Evolutionary conservation across 352 stramenopile genomes (phyloP).

Genomic region (Phytophthora parvispora): DNA sequence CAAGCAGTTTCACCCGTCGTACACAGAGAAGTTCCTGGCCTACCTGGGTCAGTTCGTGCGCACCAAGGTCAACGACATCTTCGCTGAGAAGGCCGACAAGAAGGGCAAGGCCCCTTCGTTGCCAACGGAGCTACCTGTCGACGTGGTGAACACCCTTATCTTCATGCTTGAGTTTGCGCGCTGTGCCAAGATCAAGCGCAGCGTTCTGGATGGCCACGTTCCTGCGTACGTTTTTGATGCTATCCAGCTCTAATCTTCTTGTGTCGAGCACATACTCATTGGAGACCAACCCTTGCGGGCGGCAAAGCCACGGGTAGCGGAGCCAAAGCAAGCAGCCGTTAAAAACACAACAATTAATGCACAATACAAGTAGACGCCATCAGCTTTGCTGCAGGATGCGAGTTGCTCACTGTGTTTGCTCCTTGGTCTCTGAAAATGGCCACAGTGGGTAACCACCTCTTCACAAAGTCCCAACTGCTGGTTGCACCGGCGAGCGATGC

Average conservation of each 20-base stretch:
- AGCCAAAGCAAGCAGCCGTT: slow-evolving; percentile 11
- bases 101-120: slow-evolving; percentile 48
- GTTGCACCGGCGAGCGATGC: neutral
- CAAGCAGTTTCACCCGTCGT: slow-evolving; percentile 96
- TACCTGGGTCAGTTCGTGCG: slow-evolving; percentile 96
- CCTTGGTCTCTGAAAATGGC: neutral
- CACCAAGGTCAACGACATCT: slow-evolving; percentile 89
- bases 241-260: slow-evolving; percentile 70
- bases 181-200: slow-evolving; percentile 87
- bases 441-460: neutral
- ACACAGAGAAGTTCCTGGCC: slow-evolving; percentile 93
- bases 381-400: neutral
- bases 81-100: slow-evolving; percentile 62
- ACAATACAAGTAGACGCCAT: slow-evolving; percentile 20
- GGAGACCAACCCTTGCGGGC: slow-evolving; percentile 3
- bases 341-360: slow-evolving; percentile 12
- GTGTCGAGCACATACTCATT: neutral
- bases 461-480: neutral
- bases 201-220: slow-evolving; percentile 84
- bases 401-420: neutral
- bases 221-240: slow-evolving; percentile 93
- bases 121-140: slow-evolving; percentile 70
- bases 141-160: slow-evolving; percentile 91
- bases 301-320: slow-evolving; percentile 10
- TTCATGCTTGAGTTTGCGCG: slow-evolving; percentile 93